A percentile compares a stretch with the other conserved stretches of the same genome.
These are phyloP conservation scores for Mycena albidolilacea DNA, from an alignment of 768 basidiomycete species.

Conservation along the genomic window DNA sequence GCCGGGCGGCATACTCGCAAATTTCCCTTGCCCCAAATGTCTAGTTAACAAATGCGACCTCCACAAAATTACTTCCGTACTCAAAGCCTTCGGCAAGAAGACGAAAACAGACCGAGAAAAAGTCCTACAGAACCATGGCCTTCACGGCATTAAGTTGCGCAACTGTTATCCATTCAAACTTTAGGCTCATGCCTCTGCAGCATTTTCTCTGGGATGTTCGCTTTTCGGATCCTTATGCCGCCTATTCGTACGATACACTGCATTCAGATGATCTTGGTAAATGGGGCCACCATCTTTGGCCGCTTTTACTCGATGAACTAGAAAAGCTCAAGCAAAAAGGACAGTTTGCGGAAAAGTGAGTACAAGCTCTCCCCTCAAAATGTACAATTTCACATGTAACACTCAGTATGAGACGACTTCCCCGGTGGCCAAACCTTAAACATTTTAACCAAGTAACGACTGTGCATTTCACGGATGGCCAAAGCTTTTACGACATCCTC, in stretches of 20 bases:
- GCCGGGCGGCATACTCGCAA: conserved; percentile 44
- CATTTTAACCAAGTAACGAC: conserved; percentile 48
- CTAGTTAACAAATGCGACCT: conserved; percentile 44
- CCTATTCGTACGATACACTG: conserved; percentile 47
- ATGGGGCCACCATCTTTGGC: conserved; percentile 47
- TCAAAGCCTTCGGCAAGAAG: conserved; percentile 26
- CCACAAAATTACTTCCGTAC: conserved; percentile 36
- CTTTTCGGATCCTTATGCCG: conserved; percentile 44
- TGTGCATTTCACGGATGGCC: conserved; percentile 47
- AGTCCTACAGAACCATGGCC: conserved; percentile 41
- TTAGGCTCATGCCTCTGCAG: conserved; percentile 28
- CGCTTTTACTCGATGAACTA: conserved; percentile 39
- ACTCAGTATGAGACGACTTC: conserved; percentile 46
- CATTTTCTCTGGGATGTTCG: conserved; percentile 48
- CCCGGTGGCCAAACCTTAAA: conserved; percentile 48
- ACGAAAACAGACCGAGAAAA: conserved; percentile 38
- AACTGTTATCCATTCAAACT: not conserved
- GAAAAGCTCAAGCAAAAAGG: conserved; percentile 34
- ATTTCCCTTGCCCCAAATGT: conserved; percentile 50
- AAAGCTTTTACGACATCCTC: conserved; percentile 46
- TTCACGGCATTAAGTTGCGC: conserved; percentile 43
- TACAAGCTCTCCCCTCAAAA: conserved; percentile 11
- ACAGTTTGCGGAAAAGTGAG: conserved; percentile 40
- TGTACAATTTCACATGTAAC: not conserved
- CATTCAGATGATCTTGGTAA: conserved; percentile 48